Percentiles rank a stretch among this genome's conserved stretches.
Evolutionary conservation across 768 basidiomycete species (phyloP).

Genomic region (Lactifluus subvellereus): DNA sequence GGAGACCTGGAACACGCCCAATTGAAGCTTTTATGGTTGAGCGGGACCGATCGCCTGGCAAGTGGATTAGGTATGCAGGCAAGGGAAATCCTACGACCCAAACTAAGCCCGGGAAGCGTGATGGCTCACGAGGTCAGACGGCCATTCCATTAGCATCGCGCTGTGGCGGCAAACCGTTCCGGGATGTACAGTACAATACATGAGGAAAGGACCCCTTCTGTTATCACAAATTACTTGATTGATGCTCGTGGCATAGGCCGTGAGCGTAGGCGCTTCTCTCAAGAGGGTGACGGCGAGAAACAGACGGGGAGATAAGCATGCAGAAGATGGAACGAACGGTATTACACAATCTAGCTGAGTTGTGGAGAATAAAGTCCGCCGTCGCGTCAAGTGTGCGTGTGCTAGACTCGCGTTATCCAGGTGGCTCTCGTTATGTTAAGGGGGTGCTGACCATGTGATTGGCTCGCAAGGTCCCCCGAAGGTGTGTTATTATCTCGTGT

Average conservation of each 20-base stretch:
- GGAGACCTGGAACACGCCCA: constrained; percentile 22
- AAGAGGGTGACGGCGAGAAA: constrained; percentile 1
- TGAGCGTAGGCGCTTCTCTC: constrained; percentile 9
- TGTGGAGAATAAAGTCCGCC: constrained; percentile 8
- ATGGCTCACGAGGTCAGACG: constrained; percentile 23
- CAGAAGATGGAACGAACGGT: not conserved
- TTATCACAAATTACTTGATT: constrained; percentile 22
- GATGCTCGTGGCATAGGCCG: constrained; percentile 14
- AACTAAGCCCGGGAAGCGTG: constrained; percentile 11
- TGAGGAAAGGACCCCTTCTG: constrained; percentile 9
- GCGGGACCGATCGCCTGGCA: constrained; percentile 25
- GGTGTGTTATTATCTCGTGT: constrained; percentile 20
- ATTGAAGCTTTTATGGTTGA: constrained; percentile 19
- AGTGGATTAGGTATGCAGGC: constrained; percentile 8
- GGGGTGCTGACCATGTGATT: constrained; percentile 7
- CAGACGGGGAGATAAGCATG: constrained; percentile 11
- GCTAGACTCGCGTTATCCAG: constrained; percentile 16
- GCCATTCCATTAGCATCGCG: constrained; percentile 7
- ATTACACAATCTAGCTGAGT: not conserved
- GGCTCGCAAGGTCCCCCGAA: constrained; percentile 15
- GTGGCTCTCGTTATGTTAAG: constrained; percentile 17
- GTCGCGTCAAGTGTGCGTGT: constrained; percentile 12
- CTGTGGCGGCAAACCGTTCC: constrained; percentile 17
- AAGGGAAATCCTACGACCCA: constrained; percentile 6
- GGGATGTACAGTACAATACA: constrained; percentile 7